Evolutionary conservation across 208 protist species (phyloP).

Genomic region (Crithidia expoeki): DNA sequence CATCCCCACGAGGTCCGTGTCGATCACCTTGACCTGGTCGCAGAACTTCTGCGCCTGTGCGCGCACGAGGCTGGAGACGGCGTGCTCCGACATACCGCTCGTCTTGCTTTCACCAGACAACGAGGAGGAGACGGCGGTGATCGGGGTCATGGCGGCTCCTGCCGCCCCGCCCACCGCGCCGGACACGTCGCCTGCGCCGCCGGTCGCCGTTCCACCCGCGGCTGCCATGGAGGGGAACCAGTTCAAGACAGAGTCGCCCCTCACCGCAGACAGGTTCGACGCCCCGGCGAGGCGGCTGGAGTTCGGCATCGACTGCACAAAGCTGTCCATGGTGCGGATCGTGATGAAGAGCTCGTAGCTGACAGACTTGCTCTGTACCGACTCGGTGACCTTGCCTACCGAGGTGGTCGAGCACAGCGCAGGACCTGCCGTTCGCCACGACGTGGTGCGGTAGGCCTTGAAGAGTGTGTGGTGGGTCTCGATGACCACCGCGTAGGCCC

Average conservation of each 20-base stretch:
- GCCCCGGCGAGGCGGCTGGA: conserved; percentile 73
- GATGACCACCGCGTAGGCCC: conserved; percentile 73
- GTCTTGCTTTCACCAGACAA: conserved; percentile 67
- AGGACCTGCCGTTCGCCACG: conserved; percentile 71
- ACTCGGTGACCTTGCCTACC: conserved; percentile 79
- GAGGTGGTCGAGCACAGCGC: conserved; percentile 68
- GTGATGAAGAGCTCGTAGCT: conserved; percentile 83
- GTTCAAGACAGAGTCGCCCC: conserved; percentile 43
- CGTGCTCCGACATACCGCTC: conserved; percentile 68
- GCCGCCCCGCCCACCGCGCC: conserved; percentile 23
- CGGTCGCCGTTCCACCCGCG: conserved; percentile 16
- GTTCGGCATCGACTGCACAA: conserved; percentile 76
- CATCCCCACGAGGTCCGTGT: conserved; percentile 66
- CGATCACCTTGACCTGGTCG: conserved; percentile 67
- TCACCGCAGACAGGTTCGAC: conserved; percentile 49
- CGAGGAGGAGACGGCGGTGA: conserved; percentile 86
- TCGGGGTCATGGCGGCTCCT: conserved; percentile 31
- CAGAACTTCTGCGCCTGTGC: conserved; percentile 80
- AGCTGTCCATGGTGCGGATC: conserved; percentile 68
- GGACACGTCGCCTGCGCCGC: conserved; percentile 18
- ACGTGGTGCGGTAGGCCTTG: conserved; percentile 81
- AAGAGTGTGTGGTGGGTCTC: conserved; percentile 79
- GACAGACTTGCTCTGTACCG: conserved; percentile 61
- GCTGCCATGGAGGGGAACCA: conserved; percentile 68
- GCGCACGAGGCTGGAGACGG: conserved; percentile 66